phyloP scores from a whole-genome alignment of 2,329 filamentous ascomycete species.

The Zymoseptoria ardabiliae region DNA sequence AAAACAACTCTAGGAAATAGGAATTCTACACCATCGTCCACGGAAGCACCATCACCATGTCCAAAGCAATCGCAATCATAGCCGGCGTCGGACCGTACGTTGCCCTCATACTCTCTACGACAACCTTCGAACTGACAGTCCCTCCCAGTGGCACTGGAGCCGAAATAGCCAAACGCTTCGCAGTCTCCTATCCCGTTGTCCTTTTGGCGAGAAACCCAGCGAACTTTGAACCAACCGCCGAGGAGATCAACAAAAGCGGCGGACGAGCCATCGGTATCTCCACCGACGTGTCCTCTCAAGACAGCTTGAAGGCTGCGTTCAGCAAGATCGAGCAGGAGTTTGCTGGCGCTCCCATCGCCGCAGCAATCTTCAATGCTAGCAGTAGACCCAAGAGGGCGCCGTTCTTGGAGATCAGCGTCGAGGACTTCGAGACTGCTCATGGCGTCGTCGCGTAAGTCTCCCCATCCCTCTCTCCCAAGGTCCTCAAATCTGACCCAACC shows the following conservation, averaged over 20 bases:
- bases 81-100: constrained; percentile 3
- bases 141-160: not conserved
- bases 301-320: constrained; percentile 52
- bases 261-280: constrained; percentile 63
- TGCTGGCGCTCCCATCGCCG: constrained; percentile 37
- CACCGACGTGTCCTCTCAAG: constrained; percentile 52
- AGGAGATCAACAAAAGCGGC: constrained; percentile 58
- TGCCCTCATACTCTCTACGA: not conserved
- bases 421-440: constrained; percentile 47
- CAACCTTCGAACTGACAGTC: not conserved
- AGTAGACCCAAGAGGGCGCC: constrained; percentile 51
- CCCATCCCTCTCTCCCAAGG: too few species aligned
- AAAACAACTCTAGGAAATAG: not conserved
- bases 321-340: constrained; percentile 53
- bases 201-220: constrained; percentile 61
- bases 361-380: constrained; percentile 64
- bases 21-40: not conserved
- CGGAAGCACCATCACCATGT: not conserved
- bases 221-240: constrained; percentile 57
- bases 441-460: constrained; percentile 41
- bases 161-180: constrained; percentile 50
- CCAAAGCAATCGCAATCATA: constrained; percentile 2
- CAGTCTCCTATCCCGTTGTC: constrained; percentile 59
- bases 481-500: not conserved
- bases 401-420: constrained; percentile 51